A percentile compares a stretch with the other conserved stretches of the same genome.
phyloP scores from a whole-genome alignment of 2,329 filamentous ascomycete species.

The Microdochium trichocladiopsis region DNA sequence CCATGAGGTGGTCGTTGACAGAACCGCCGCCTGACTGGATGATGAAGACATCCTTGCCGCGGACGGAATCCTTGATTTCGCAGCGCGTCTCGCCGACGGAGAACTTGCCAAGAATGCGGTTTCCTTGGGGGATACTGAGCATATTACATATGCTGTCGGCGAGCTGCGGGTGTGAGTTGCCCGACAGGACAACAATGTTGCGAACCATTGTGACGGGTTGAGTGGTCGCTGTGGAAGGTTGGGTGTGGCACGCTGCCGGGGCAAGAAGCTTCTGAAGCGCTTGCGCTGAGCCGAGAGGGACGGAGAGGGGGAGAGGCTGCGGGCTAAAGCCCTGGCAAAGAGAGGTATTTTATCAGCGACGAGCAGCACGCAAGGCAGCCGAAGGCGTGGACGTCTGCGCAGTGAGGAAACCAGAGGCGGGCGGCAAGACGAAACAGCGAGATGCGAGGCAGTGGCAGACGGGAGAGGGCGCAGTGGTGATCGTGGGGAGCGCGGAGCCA shows the following conservation, averaged over 20 bases:
- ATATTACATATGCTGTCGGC: slow-evolving; percentile 82
- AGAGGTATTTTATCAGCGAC: too few species aligned
- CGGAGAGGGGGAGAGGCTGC: too few species aligned
- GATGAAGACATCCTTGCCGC: slow-evolving; percentile 98
- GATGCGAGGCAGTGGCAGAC: not conserved
- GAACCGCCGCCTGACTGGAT: slow-evolving; percentile 89
- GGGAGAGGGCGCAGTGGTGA: not conserved
- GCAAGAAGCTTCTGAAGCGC: too few species aligned
- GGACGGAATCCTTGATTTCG: slow-evolving; percentile 92
- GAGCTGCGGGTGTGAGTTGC: slow-evolving; percentile 85
- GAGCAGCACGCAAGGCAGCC: too few species aligned
- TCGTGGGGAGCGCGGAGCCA: not conserved
- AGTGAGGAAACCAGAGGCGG: too few species aligned
- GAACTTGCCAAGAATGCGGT: slow-evolving; percentile 85
- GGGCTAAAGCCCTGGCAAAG: too few species aligned
- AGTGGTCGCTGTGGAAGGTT: not conserved
- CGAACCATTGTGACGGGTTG: slow-evolving; percentile 63
- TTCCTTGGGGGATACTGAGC: slow-evolving; percentile 78
- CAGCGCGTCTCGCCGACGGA: slow-evolving; percentile 91
- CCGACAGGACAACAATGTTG: slow-evolving; percentile 89
- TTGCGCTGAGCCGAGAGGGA: too few species aligned
- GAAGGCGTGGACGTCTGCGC: too few species aligned
- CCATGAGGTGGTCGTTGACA: slow-evolving; percentile 94
- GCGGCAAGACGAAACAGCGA: too few species aligned
- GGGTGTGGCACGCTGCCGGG: not conserved